Base-by-base conservation (phyloP, 2,329 filamentous ascomycete species). In the Ophiostoma piceae region DNA sequence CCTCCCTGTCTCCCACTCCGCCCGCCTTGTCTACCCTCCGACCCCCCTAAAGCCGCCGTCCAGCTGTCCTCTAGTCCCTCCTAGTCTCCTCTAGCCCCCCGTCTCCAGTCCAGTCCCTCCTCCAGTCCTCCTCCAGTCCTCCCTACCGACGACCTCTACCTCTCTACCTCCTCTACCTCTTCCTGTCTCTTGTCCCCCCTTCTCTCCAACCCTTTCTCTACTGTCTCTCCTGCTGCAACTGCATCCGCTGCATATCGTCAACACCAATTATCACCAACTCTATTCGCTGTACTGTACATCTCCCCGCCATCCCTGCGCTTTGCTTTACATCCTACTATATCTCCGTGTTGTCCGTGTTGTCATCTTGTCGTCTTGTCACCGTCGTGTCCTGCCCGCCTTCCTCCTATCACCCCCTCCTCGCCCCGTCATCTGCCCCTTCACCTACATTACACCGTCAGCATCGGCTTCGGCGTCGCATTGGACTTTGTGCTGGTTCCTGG, bases 231-330 rank as follows among this genome's bases (percentile, higher is more conserved):
- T 41, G 39, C 39, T 14, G 41, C 43, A n/a, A 66, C 68, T 66
- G 65, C 65, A 67, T 57, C 66, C 60, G 26, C 26, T 67, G 69
- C 69, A 68, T 68, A 70, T 67, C 69, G 57, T 65, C 69, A 70
- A 67, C 66, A 54, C 54, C 69, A 70, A 67, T 41, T 29, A 67
- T 51, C 69, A 62, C 66, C 69, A 67, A 64, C 66, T 60, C 26
- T 19, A 67, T 22, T 19, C 5, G n/a, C 47, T 64, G 26, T 69
- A 22, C 51, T 67, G 68, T 69, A 22, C 16, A 69, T 39, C 16
- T 68, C 57, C 41, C 35, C 35, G 22, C 35, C 68, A 35, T 64
- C 14, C 32, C 66, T n/a, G 43, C 16, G 43, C 54, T 65, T 22
- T 0, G n/a, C 11, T 35, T 19, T 65, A 9, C 6, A 57, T 26